These are phyloP conservation scores for Botryosphaeria agaves DNA, from an alignment of 2,329 filamentous ascomycete genomes.

Conservation along the genomic window DNA sequence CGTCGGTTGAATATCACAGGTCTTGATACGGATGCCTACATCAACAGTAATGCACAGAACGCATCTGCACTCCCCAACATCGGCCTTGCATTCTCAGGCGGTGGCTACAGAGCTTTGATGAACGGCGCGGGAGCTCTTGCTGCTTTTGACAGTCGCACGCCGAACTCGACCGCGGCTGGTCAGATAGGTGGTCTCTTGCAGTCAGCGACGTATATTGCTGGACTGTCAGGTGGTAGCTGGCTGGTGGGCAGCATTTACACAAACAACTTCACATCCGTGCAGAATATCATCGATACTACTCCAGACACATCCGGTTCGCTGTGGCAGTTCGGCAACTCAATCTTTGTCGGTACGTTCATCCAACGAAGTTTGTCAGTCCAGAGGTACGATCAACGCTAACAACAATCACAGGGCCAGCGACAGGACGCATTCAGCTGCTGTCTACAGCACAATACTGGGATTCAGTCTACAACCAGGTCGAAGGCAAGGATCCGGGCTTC, in stretches of 20 bases:
- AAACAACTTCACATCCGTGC: conserved; percentile 60
- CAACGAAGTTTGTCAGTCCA: too few species aligned
- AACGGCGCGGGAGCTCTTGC: conserved; percentile 66
- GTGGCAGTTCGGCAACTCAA: conserved; percentile 47
- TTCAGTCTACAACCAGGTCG: conserved; percentile 39
- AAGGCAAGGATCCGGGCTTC: conserved; percentile 48
- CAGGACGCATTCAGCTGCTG: conserved; percentile 33
- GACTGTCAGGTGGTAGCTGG: conserved; percentile 72
- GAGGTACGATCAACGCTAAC: conserved; percentile 5
- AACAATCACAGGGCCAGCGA: too few species aligned
- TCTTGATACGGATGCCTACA: conserved; percentile 61
- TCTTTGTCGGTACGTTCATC: conserved; percentile 42
- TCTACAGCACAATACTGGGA: conserved; percentile 44
- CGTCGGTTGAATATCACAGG: conserved; percentile 53
- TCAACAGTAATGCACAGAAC: conserved; percentile 41
- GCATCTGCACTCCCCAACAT: conserved; percentile 46
- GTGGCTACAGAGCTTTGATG: conserved; percentile 74
- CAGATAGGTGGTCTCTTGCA: conserved; percentile 71
- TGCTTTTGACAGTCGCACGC: conserved; percentile 61
- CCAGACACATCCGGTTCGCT: conserved; percentile 25
- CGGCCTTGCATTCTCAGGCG: conserved; percentile 63
- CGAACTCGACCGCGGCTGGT: conserved; percentile 40
- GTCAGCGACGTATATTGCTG: conserved; percentile 62
- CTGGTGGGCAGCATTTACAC: conserved; percentile 63
- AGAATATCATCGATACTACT: conserved; percentile 31